phyloP scores from a whole-genome alignment of 768 basidiomycete species.

The Phlebiopsis flavidoalba region DNA sequence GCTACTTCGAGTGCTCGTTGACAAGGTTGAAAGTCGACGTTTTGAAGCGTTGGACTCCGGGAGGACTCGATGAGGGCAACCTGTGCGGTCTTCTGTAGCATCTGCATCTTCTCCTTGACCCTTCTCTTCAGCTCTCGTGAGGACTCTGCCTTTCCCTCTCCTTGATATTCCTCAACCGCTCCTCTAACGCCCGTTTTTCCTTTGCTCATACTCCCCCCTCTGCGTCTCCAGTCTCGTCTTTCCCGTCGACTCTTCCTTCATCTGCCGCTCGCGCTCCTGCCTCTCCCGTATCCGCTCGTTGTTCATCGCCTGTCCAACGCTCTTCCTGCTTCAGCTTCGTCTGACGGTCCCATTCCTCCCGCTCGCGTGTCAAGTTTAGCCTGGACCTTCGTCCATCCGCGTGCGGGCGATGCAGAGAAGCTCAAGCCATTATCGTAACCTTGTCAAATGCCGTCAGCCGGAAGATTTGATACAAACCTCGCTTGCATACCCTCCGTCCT shows the following conservation, averaged over 20 bases:
- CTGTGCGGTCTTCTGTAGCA: conserved; percentile 28
- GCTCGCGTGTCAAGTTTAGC: conserved; percentile 21
- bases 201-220: background rate
- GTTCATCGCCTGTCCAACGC: conserved; percentile 41
- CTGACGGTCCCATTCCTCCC: conserved; percentile 29
- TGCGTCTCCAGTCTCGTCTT: background rate
- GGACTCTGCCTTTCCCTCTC: conserved; percentile 20
- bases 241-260: background rate
- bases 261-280: background rate
- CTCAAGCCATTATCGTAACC: conserved; percentile 27
- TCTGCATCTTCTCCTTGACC: conserved; percentile 31
- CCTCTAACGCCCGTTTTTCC: background rate
- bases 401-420: conserved; percentile 16
- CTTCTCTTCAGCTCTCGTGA: conserved; percentile 17
- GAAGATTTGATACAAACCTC: background rate
- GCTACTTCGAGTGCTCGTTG: conserved; percentile 13
- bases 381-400: conserved; percentile 15
- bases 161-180: conserved; percentile 7
- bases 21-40: conserved; percentile 20
- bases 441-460: conserved; percentile 1
- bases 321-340: conserved; percentile 44
- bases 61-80: background rate
- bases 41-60: background rate
- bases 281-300: conserved; percentile 1
- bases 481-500: conserved; percentile 23